A percentile compares a stretch with the other conserved stretches of the same genome.
phyloP scores from a whole-genome alignment of 106 monocot species.

The Dendrobium huoshanense region DNA sequence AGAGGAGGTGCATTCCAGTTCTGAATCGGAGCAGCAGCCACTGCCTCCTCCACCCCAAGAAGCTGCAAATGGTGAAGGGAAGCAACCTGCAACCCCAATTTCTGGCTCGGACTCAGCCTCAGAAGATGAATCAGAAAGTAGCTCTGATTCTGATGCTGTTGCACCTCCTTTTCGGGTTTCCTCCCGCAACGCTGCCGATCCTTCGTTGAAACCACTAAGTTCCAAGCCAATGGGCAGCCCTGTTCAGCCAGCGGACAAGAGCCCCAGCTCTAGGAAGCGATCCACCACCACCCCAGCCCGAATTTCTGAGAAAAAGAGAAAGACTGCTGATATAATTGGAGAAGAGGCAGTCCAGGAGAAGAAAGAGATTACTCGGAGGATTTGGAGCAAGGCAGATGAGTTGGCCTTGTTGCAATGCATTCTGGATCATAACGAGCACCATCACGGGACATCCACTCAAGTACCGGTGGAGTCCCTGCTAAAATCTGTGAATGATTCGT shows the following conservation, averaged over 20 bases:
- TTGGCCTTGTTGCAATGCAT: background rate
- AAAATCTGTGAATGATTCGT: background rate
- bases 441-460: background rate
- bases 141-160: background rate
- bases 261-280: background rate
- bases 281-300: no score
- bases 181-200: background rate
- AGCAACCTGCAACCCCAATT: background rate
- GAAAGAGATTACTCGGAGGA: background rate
- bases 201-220: background rate
- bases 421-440: background rate
- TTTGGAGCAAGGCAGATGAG: conserved; percentile 6
- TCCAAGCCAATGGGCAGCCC: conserved; percentile 4
- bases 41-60: conserved; percentile 1
- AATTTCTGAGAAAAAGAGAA: conserved; percentile 1
- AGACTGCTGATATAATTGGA: background rate
- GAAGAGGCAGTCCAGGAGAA: background rate
- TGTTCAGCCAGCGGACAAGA: background rate
- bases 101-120: background rate
- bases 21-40: background rate
- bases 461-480: background rate
- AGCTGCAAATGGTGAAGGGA: background rate
- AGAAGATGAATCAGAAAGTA: conserved; percentile 1
- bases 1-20: background rate
- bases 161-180: background rate